Conservation (phyloP, 805 yeast species). For the Spathaspora hagerdaliae region DNA sequence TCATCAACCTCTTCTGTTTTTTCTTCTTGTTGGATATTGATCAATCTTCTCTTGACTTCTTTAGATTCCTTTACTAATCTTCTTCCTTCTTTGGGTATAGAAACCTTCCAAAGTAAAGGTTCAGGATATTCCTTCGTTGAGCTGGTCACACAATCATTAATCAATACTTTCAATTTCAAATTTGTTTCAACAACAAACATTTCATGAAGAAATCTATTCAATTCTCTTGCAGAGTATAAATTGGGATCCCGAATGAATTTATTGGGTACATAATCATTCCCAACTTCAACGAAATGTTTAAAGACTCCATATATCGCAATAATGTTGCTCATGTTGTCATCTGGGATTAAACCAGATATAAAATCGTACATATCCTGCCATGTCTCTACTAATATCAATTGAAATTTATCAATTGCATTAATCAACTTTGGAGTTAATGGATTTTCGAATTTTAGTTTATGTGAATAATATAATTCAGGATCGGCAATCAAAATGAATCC, state of each 20-base stretch:
- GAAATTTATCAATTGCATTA: background rate
- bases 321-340: background rate
- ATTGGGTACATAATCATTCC: background rate
- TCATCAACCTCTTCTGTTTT: background rate
- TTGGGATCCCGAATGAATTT: background rate
- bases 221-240: constrained; percentile 1
- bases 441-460: background rate
- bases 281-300: constrained; percentile 2
- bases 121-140: background rate
- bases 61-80: too few species aligned
- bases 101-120: constrained; percentile 2
- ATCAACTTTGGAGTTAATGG: background rate
- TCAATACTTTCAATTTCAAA: background rate
- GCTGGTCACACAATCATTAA: constrained; percentile 3
- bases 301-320: constrained; percentile 6
- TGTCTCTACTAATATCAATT: constrained; percentile 6
- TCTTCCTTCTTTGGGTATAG: constrained; percentile 1
- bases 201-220: constrained; percentile 3
- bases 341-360: background rate
- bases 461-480: constrained; percentile 1
- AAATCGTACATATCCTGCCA: constrained; percentile 6
- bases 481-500: constrained; percentile 8
- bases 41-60: too few species aligned
- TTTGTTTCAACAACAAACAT: background rate
- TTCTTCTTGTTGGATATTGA: background rate